phyloP scores from a whole-genome alignment of 1,284 basidiomycete species.

The Marasmius tenuissimus region DNA sequence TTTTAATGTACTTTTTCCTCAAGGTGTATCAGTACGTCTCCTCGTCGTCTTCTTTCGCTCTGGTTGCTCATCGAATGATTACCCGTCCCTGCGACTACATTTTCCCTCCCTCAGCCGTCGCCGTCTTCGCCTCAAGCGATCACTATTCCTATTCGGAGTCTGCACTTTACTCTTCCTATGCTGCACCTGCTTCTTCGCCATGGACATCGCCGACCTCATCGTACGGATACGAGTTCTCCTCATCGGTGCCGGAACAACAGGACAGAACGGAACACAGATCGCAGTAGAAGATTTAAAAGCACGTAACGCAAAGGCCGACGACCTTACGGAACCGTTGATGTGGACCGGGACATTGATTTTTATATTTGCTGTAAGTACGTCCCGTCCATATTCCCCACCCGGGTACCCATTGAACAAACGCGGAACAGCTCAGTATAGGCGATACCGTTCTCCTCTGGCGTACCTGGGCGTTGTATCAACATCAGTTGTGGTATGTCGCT shows the following conservation, averaged over 20 bases:
- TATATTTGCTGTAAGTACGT: constrained; percentile 24
- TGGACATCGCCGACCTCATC: neutral
- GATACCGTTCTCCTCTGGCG: constrained; percentile 29
- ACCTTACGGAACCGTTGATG: constrained; percentile 19
- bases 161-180: neutral
- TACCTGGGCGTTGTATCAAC: constrained; percentile 23
- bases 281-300: constrained; percentile 19
- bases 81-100: neutral
- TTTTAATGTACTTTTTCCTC: constrained; percentile 15
- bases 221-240: constrained; percentile 12
- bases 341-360: constrained; percentile 30
- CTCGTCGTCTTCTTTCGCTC: neutral
- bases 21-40: constrained; percentile 13
- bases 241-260: no score
- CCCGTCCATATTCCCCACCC: neutral
- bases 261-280: no score
- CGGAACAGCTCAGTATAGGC: constrained; percentile 23
- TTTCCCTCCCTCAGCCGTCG: neutral
- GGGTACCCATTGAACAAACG: neutral
- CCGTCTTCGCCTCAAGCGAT: neutral
- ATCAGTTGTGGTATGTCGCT: constrained; percentile 15
- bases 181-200: constrained; percentile 1
- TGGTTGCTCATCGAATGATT: neutral
- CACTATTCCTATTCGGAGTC: neutral
- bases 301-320: constrained; percentile 21